Conservation (phyloP, 805 yeast species). For the Ogataea nakhonphanomensis region DNA sequence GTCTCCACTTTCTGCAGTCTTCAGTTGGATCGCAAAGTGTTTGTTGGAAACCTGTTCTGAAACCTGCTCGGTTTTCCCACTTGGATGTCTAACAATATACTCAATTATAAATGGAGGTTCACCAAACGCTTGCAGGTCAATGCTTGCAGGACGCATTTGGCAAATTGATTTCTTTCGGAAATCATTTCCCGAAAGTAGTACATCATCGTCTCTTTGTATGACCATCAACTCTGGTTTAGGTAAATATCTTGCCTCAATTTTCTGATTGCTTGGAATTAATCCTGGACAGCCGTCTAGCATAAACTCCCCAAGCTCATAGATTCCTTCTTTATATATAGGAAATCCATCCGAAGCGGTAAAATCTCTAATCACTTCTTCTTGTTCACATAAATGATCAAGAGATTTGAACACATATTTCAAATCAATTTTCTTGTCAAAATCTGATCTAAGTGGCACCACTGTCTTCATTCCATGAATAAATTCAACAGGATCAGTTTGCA, state of each 20-base stretch:
- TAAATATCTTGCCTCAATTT: slow-evolving; percentile 26
- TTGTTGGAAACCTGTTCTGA: slow-evolving; percentile 45
- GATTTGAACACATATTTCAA: slow-evolving; percentile 33
- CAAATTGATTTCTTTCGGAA: slow-evolving; percentile 23
- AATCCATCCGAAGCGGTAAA: slow-evolving; percentile 29
- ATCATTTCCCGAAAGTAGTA: background rate
- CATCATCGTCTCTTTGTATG: slow-evolving; percentile 7
- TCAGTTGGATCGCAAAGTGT: slow-evolving; percentile 35
- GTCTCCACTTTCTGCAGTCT: slow-evolving; percentile 49
- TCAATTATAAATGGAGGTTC: slow-evolving; percentile 64
- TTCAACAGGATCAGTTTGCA: slow-evolving; percentile 29
- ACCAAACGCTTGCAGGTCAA: slow-evolving; percentile 48
- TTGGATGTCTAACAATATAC: slow-evolving; percentile 60
- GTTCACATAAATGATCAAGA: slow-evolving; percentile 19
- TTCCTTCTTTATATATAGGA: slow-evolving; percentile 39
- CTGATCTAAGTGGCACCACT: slow-evolving; percentile 50
- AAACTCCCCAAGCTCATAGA: slow-evolving; percentile 38
- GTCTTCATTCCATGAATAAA: slow-evolving; percentile 62
- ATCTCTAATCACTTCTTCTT: slow-evolving; percentile 5
- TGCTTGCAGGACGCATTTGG: slow-evolving; percentile 21
- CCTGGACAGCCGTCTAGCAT: slow-evolving; percentile 47
- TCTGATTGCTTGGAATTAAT: slow-evolving; percentile 21
- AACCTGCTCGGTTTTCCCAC: slow-evolving; percentile 41
- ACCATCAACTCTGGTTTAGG: slow-evolving; percentile 30
- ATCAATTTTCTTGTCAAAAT: slow-evolving; percentile 29